Evolutionary conservation across 1,139 yeast species (phyloP).

Genomic region (Hyphopichia khmerensis): DNA sequence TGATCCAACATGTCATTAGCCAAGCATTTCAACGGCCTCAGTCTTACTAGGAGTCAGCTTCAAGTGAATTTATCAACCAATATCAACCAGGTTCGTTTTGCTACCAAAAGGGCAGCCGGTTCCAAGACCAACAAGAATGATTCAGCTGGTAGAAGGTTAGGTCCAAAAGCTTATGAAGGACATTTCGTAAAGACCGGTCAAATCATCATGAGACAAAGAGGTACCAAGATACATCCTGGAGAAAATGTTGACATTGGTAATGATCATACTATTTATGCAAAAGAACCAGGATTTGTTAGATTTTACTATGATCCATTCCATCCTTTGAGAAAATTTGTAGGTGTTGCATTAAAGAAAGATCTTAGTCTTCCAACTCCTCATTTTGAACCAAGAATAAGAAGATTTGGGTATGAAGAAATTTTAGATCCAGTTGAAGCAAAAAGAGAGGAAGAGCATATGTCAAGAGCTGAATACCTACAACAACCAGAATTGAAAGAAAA

Average conservation of each 20-base stretch:
- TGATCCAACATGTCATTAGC: slow-evolving; percentile 2
- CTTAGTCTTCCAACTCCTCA: slow-evolving; percentile 81
- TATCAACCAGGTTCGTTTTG: slow-evolving; percentile 67
- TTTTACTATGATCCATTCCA: slow-evolving; percentile 96
- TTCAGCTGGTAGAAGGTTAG: slow-evolving; percentile 93
- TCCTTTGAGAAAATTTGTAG: slow-evolving; percentile 87
- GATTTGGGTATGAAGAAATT: slow-evolving; percentile 73
- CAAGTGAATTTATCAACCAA: slow-evolving; percentile 1
- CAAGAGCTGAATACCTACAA: slow-evolving; percentile 61
- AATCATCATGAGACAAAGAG: slow-evolving; percentile 91
- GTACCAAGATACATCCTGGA: slow-evolving; percentile 96
- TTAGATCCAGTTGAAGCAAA: slow-evolving; percentile 50
- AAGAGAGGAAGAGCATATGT: slow-evolving; percentile 55
- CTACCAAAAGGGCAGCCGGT: slow-evolving; percentile 93
- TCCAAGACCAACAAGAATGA: slow-evolving; percentile 91
- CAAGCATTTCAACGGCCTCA: slow-evolving; percentile 1
- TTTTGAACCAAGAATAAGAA: slow-evolving; percentile 79
- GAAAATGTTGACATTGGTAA: slow-evolving; percentile 88
- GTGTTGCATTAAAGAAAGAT: slow-evolving; percentile 71
- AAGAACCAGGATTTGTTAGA: slow-evolving; percentile 90
- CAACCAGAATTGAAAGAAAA: slow-evolving; percentile 48
- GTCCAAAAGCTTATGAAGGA: slow-evolving; percentile 84
- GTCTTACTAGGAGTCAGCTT: slow-evolving; percentile 1
- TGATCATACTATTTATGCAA: slow-evolving; percentile 90
- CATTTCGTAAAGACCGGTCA: slow-evolving; percentile 72